Evolutionary conservation across 148 eudicot genomes (phyloP), one percentile per base, ranked within the genome.

Genomic region (Nepenthes mirabilis): DNA sequence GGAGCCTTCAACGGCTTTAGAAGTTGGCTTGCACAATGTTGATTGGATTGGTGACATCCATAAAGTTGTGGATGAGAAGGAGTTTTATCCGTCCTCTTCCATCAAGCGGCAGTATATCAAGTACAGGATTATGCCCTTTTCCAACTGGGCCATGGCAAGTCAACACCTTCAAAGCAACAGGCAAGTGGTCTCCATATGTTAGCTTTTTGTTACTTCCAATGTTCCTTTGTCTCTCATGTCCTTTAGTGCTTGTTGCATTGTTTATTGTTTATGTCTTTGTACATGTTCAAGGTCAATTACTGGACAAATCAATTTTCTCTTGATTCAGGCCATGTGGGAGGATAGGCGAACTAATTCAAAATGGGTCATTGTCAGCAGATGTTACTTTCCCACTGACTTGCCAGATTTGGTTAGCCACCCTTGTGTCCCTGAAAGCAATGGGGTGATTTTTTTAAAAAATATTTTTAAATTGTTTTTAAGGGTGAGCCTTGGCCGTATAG

Each of bases 241-340:
- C 23, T 23, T 23, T 23, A 23, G 23, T 23, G 23, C 23, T 23
- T 23, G 23, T 23, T 23, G 23, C 23, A 23, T 23, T 23, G 23
- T 23, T 23, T 23, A 23, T 23, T 23, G 23, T 23, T 23, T 23
- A 23, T 23, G 23, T 23, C 23, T 23, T 23, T 23, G 23, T 23
- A 23, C 23, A 23, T 23, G 23, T 23, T 23, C 23, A 23, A 23
- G 23, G 23, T 23, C 23, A 23, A 23, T 23, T 23, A 23, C 23
- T 23, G 23, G 23, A 23, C 23, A 23, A 23, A 23, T 23, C 23
- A 23, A 23, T 23, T 23, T 23, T 40, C 45, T 58, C 11, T 67
- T 74, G 58, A 49, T 67, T 71, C 80, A 91, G 97, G 82, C 74
- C 71, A 87, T 91, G 93, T 91, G 97, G 97, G 97, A 91, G 75